Base-by-base conservation (phyloP, 805 yeast species). In the Saccharomycopsis malanga region DNA sequence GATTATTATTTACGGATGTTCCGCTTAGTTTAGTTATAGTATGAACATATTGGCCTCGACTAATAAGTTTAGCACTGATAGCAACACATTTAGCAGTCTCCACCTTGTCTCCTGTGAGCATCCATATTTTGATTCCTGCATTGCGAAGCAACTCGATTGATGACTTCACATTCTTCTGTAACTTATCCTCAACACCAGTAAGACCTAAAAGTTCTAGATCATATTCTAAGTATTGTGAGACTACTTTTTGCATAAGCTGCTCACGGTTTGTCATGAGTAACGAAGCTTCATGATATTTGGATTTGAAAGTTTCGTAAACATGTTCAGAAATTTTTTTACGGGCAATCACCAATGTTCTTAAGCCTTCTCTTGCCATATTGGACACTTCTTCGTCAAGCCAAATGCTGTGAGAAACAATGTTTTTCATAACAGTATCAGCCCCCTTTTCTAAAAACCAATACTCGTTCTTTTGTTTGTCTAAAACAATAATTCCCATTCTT, bases 31-130 rank as follows among this genome's bases (percentile, higher is more conserved):
- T 82, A 2, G 95, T 84, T 29, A 93, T 74, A 1, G 88, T 81
- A 60, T 89, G 96, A 21, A 93, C 88, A 56, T 82, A 83, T 65
- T 93, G 98, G 3, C 98, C 98, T 54, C 98, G 76, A 1, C 95
- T 74, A 24, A 93, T 91, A 44, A 93, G 74, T 58, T 89, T 83
- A 27, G 97, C 93, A 62, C 96, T 86, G n/a, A 94, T 85, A 18
- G 97, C 88, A 34, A 93, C 97, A 73, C 98, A 93, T 51, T 88
- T 79, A 1, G 98, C 98, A 0, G 99, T 93, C 66, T 93, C 99
- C 4, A 93, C 98, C 62, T 93, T 93, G 63, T 93, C 99, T 56
- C 99, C 99, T 0, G 99, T 93, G 41, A 93, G 69, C 98, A 93
- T 94, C 99, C 99, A 93, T 44, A 93, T 93, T 58, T 89, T 89